Percentiles rank a stretch among this genome's conserved stretches.
These are phyloP conservation scores for Pseudogymnoascus destructans DNA, from an alignment of 2,329 filamentous ascomycete genomes.

Conservation along the genomic window DNA sequence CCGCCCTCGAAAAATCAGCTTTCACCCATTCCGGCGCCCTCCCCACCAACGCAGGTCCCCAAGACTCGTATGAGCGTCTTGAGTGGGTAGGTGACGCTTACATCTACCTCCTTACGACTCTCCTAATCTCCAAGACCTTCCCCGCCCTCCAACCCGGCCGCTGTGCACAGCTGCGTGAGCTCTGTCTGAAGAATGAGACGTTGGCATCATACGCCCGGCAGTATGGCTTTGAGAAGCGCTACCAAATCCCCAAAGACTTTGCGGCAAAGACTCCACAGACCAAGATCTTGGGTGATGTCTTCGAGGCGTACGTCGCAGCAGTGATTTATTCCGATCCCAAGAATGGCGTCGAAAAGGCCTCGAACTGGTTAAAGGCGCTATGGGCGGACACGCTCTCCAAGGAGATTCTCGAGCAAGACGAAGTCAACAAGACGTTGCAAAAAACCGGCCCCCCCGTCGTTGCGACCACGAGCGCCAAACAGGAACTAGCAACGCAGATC, in stretches of 20 bases:
- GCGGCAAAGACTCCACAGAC: slow-evolving; percentile 28
- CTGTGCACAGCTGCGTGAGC: slow-evolving; percentile 63
- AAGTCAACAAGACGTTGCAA: neutral
- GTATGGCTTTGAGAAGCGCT: slow-evolving; percentile 57
- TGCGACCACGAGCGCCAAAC: slow-evolving; percentile 34
- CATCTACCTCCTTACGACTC: slow-evolving; percentile 62
- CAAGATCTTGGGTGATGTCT: slow-evolving; percentile 75
- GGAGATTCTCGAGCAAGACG: slow-evolving; percentile 35
- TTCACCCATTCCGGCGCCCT: slow-evolving; percentile 46
- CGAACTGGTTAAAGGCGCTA: slow-evolving; percentile 60
- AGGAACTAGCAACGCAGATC: slow-evolving; percentile 38
- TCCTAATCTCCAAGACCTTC: slow-evolving; percentile 64
- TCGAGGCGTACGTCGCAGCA: slow-evolving; percentile 81
- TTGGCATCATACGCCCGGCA: slow-evolving; percentile 53
- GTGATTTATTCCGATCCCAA: slow-evolving; percentile 54
- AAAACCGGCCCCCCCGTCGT: neutral
- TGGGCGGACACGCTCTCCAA: slow-evolving; percentile 55
- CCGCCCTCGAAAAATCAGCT: slow-evolving; percentile 44
- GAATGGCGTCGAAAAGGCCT: slow-evolving; percentile 46
- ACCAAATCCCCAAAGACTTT: slow-evolving; percentile 41
- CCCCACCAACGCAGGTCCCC: slow-evolving; percentile 19
- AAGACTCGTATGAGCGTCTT: slow-evolving; percentile 58
- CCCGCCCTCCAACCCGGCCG: slow-evolving; percentile 50
- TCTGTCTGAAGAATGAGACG: slow-evolving; percentile 68
- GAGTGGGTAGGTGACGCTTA: slow-evolving; percentile 87